These are phyloP conservation scores for Leptographium lundbergii DNA, from an alignment of 2,329 filamentous ascomycete species.

Conservation along the genomic window DNA sequence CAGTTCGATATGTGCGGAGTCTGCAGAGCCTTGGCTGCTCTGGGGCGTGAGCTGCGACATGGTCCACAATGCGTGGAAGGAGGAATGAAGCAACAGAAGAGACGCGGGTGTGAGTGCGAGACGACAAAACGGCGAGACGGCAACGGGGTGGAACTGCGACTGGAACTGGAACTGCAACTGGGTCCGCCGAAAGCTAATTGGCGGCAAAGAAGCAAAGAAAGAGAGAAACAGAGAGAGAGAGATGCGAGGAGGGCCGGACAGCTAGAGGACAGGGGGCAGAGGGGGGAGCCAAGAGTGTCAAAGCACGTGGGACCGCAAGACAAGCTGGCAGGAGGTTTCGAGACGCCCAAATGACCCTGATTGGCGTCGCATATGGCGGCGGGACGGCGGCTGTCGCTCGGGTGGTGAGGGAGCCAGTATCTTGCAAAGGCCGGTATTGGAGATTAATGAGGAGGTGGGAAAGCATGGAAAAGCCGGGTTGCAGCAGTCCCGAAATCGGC, in stretches of 20 bases:
- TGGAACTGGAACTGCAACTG: too few relatives aligned
- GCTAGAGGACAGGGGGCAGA: background rate
- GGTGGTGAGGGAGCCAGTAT: background rate
- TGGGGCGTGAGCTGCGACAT: slow-evolving; percentile 41
- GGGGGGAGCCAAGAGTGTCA: slow-evolving; percentile 16
- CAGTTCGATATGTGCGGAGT: background rate
- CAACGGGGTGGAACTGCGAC: background rate
- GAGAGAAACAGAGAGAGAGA: background rate
- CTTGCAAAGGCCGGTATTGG: background rate
- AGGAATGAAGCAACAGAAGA: background rate
- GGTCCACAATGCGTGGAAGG: slow-evolving; percentile 26
- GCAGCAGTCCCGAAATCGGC: background rate
- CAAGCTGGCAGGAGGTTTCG: slow-evolving; percentile 22
- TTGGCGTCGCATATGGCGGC: slow-evolving; percentile 31
- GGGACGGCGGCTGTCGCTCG: slow-evolving; percentile 6
- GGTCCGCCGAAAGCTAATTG: background rate
- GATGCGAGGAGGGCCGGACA: too few relatives aligned
- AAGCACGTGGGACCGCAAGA: slow-evolving; percentile 20
- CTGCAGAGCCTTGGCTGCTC: slow-evolving; percentile 24
- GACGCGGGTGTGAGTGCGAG: background rate
- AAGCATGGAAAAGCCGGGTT: background rate
- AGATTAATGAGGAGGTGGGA: background rate
- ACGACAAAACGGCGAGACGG: background rate
- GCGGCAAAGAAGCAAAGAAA: background rate
- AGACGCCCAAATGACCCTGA: slow-evolving; percentile 31